Base-by-base conservation (phyloP, 352 stramenopile genomes). In the Pythium insidiosum region DNA sequence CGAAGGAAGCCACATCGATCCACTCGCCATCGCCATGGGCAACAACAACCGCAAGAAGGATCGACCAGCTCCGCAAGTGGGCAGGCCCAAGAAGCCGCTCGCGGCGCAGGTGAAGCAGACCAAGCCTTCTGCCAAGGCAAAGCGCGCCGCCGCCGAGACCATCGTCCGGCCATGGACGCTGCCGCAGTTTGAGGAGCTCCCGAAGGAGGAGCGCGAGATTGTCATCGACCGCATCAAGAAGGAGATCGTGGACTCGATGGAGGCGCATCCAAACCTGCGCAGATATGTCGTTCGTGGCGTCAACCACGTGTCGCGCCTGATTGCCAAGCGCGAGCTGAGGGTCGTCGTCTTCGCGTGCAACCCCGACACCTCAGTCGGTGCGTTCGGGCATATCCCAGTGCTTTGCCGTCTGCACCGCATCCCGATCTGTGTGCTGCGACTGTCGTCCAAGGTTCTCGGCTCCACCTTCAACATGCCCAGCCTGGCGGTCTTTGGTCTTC, bases 131-230 rank as follows among this genome's bases (percentile, higher is more conserved):
- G 18, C 43, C 23, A 60, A 54, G n/a, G 11, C 13, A 18, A 57
- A 53, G 35, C 38, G 53, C 2, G 26, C 22, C 44, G 50, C 11
- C 53, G 68, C 21, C 2, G 39, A 56, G 18, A 47, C 42, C 12
- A 51, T 58, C 22, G 25, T 53, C 28, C 63, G 73, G 1, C 62
- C 71, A 11, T 88, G 70, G 66, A 57, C 56, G 16, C 6, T 55
- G 4, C 43, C 66, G 41, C 77, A 88, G 54, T 84, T 73, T 35
- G 52, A 69, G 28, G 73, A 84, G 48, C 55, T 90, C 13, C 5
- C 60, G 6, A 84, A 84, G 46, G 77, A 90, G 36, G 73, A 84
- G 24, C 74, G 74, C 34, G 77, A 87, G 39, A 90, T 90, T 31
- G 74, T 90, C 41, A 50, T 90, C n/a, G 72, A 80, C 38, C 70